phyloP scores from a whole-genome alignment of 495 filamentous ascomycete species.

The Cryomyces minteri region DNA sequence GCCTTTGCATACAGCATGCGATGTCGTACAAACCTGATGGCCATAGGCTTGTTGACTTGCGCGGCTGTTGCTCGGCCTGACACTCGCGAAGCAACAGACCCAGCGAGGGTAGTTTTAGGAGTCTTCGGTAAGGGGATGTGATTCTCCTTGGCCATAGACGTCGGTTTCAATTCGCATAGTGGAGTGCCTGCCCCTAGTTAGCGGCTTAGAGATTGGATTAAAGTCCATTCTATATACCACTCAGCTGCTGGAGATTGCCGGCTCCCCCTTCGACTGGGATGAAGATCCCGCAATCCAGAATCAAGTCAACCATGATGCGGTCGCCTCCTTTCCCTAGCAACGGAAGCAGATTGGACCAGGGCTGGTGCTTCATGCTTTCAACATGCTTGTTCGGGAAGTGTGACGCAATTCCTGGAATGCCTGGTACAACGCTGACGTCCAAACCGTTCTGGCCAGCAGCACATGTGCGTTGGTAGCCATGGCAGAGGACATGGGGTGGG shows the following conservation, averaged over 20 bases:
- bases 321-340: slow-evolving; percentile 65
- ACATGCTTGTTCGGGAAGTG: slow-evolving; percentile 53
- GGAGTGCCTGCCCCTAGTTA: slow-evolving; percentile 24
- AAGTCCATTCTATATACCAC: slow-evolving; percentile 32
- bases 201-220: slow-evolving; percentile 1
- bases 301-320: slow-evolving; percentile 58
- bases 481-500: slow-evolving; percentile 56
- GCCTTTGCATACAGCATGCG: slow-evolving; percentile 74
- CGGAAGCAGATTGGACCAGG: slow-evolving; percentile 54
- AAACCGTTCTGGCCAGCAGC: slow-evolving; percentile 9
- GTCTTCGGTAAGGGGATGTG: not conserved
- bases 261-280: slow-evolving; percentile 34
- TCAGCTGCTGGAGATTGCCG: slow-evolving; percentile 58
- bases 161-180: slow-evolving; percentile 24
- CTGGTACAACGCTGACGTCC: slow-evolving; percentile 17
- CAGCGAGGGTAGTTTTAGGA: not conserved
- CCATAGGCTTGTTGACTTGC: slow-evolving; percentile 3
- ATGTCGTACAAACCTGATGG: slow-evolving; percentile 59
- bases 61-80: not conserved
- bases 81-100: not conserved
- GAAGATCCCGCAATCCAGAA: slow-evolving; percentile 70
- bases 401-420: slow-evolving; percentile 33
- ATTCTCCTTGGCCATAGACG: not conserved
- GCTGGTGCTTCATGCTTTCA: slow-evolving; percentile 40
- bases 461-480: slow-evolving; percentile 44